A percentile compares a stretch with the other conserved stretches of the same genome.
phyloP scores from a whole-genome alignment of 768 basidiomycete species.

The Leucocoprinus birnbaumii region DNA sequence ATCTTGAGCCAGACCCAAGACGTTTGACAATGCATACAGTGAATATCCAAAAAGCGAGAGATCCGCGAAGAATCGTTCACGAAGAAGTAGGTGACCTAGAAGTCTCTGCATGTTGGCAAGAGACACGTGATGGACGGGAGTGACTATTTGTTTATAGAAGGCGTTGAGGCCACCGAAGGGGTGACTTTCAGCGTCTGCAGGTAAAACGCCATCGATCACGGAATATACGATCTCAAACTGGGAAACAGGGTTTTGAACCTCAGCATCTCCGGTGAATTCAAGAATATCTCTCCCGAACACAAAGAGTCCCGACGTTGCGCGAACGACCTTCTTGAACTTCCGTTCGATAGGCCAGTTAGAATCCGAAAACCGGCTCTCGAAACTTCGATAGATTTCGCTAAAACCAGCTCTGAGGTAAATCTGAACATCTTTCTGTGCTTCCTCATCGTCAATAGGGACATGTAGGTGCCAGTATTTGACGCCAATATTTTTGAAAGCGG shows the following conservation, averaged over 20 bases:
- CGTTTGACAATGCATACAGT: background rate
- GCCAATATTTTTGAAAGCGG: conserved; percentile 1
- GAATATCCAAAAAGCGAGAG: background rate
- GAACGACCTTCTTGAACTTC: conserved; percentile 11
- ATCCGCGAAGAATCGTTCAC: background rate
- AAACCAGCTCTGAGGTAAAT: conserved; percentile 14
- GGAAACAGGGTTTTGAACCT: background rate
- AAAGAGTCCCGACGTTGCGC: conserved; percentile 23
- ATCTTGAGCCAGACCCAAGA: background rate
- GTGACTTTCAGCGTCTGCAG: too few relatives aligned
- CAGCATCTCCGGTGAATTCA: conserved; percentile 17
- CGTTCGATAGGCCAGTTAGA: conserved; percentile 7
- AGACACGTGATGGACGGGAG: too few relatives aligned
- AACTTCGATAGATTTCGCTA: conserved; percentile 4
- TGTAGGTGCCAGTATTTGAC: background rate
- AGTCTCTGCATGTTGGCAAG: background rate
- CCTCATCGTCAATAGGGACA: conserved; percentile 9
- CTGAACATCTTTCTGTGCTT: conserved; percentile 17
- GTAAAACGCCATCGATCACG: background rate
- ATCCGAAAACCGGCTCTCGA: background rate
- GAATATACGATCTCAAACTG: background rate
- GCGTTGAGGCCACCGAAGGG: too few relatives aligned
- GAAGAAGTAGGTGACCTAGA: background rate
- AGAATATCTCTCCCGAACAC: conserved; percentile 26
- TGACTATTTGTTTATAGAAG: too few relatives aligned